Conservation (phyloP, 495 filamentous ascomycete species). For the Ramalina peruviana region DNA sequence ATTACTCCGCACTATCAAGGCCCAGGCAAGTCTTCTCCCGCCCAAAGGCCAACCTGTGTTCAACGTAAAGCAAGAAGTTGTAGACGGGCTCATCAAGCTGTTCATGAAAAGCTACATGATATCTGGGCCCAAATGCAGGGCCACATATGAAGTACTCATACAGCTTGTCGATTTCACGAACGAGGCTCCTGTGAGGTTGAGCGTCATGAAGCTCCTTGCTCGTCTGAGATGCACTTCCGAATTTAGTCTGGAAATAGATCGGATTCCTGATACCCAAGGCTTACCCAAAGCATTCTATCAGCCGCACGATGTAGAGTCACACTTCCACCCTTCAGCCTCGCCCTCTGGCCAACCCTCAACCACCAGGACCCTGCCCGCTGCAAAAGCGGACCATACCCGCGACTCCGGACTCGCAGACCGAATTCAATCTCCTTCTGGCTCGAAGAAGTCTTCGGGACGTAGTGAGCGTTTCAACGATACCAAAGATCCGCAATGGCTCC, state of each 20-base stretch:
- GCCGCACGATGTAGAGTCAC: slow-evolving; percentile 33
- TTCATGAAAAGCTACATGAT: slow-evolving; percentile 42
- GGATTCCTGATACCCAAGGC: slow-evolving; percentile 50
- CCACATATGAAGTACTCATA: slow-evolving; percentile 53
- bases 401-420: slow-evolving; percentile 11
- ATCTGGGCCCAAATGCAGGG: slow-evolving; percentile 51
- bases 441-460: slow-evolving; percentile 16
- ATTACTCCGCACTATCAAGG: not conserved
- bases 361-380: slow-evolving; percentile 6
- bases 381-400: slow-evolving; percentile 12
- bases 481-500: slow-evolving; percentile 42
- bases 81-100: slow-evolving; percentile 37
- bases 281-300: slow-evolving; percentile 60
- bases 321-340: not conserved
- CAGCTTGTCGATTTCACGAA: slow-evolving; percentile 42
- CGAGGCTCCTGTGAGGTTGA: slow-evolving; percentile 55
- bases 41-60: not conserved
- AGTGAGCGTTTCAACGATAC: slow-evolving; percentile 22
- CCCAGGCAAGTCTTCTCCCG: not conserved
- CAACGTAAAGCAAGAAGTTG: slow-evolving; percentile 28
- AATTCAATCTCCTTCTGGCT: slow-evolving; percentile 21
- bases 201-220: slow-evolving; percentile 72
- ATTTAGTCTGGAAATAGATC: slow-evolving; percentile 52
- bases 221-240: slow-evolving; percentile 69
- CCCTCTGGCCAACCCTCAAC: not conserved